A percentile compares a stretch with the other conserved stretches of the same genome.
Evolutionary conservation across 441 rosid species (phyloP).

Genomic region (Aleurites moluccanus): DNA sequence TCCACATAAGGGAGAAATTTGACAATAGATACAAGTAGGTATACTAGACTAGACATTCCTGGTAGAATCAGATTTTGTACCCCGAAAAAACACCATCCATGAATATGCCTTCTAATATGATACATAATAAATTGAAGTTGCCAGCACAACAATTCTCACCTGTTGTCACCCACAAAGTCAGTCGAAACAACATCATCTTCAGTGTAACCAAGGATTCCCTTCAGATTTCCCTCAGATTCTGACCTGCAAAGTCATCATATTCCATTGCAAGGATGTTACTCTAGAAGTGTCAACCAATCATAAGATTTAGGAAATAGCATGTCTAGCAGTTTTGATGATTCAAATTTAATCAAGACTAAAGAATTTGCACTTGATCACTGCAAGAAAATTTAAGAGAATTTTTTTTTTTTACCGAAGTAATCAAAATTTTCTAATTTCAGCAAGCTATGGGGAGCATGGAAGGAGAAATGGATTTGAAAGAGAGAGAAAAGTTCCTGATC

Average conservation of each 20-base stretch:
- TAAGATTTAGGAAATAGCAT: background rate
- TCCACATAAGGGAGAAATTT: slow-evolving; percentile 1
- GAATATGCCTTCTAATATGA: background rate
- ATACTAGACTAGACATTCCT: background rate
- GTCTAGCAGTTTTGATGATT: background rate
- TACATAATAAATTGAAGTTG: background rate
- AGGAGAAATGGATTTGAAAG: background rate
- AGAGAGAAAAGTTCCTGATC: background rate
- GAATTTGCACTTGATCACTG: background rate
- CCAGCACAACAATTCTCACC: slow-evolving; percentile 28
- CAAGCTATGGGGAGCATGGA: background rate
- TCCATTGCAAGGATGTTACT: background rate
- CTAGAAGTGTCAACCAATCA: background rate
- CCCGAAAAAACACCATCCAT: background rate
- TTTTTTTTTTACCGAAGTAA: too few relatives aligned
- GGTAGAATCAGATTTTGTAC: background rate
- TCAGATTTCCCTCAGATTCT: slow-evolving; percentile 53
- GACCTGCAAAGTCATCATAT: slow-evolving; percentile 34
- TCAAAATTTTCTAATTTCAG: background rate
- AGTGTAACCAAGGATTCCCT: slow-evolving; percentile 66
- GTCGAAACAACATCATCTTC: slow-evolving; percentile 63
- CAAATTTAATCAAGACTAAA: background rate
- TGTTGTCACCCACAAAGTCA: slow-evolving; percentile 55
- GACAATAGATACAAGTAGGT: background rate
- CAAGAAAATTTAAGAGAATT: background rate